Evolutionary conservation across 345 rosid genomes (phyloP), one percentile per base, ranked within the genome.

Genomic region (Syzygium grande): DNA sequence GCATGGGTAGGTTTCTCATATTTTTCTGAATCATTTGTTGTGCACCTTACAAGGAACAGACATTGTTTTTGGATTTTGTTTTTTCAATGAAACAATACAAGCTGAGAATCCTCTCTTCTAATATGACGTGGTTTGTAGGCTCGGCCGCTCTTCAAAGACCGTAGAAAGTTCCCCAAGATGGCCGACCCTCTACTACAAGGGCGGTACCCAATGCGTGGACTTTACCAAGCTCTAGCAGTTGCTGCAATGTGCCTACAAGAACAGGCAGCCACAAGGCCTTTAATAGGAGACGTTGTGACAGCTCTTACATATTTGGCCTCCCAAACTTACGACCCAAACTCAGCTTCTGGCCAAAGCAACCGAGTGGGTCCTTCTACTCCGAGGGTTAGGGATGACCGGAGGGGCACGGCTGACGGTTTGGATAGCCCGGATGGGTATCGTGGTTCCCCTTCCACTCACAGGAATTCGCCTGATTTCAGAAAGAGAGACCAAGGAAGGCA

Each of bases 201-300:
- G 43, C 92, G 89, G 52, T 98, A 98, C 89, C 99, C 99, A 52
- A 94, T 95, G 95, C 94, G 99, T 89, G 99, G 98, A 65, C 87
- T 98, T 23, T 98, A 98, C 91, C 99, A 98, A 93, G 99, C 99
- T 61, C 98, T 98, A 84, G 99, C 99, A 11, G 98, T 98, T 58
- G 98, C 99, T 73, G 99, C 99, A 77, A 97, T 98, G 99, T 98
- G 99, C 90, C 92, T 98, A 87, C 99, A 98, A 89, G 99, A 98
- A 87, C 99, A 98, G 90, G 98, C 99, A 54, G 97, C 97, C 41
- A 96, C 98, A 30, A 95, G 99, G 91, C 99, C 99, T 56, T 90
- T 98, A 78, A 97, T 98, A 4, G 99, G 99, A 0, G 99, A 98
- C 53, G 99, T 98, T 51, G 99, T 98, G 88, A 96, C 99, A 27